Percentiles rank a stretch among this genome's conserved stretches.
Evolutionary conservation across 2,329 filamentous ascomycete species (phyloP).

Genomic region (Lachnum nothofagi): DNA sequence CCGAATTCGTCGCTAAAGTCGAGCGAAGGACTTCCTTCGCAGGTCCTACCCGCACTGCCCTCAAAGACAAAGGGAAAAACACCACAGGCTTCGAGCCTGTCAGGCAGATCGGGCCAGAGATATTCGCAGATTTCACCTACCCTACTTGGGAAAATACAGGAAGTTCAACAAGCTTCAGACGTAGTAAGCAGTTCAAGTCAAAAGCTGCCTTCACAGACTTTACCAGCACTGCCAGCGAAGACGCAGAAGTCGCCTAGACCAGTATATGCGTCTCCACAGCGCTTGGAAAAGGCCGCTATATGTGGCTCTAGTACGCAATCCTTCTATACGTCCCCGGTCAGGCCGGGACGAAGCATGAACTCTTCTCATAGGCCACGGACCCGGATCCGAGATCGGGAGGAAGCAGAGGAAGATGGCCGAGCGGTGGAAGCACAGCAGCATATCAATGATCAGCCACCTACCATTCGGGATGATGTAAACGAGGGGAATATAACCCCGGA

Average conservation of each 20-base stretch:
- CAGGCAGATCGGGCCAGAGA: not conserved
- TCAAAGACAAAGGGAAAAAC: too few relatives aligned
- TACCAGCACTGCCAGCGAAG: not conserved
- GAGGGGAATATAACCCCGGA: too few relatives aligned
- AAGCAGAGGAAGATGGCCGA: not conserved
- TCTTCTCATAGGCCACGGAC: not conserved
- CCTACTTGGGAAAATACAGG: too few relatives aligned
- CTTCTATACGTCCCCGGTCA: constrained; percentile 19
- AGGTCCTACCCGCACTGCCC: not conserved
- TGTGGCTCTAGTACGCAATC: constrained; percentile 22
- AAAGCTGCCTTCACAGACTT: not conserved
- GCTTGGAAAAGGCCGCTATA: not conserved
- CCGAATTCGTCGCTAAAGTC: not conserved
- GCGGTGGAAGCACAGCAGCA: not conserved
- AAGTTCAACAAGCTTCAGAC: too few relatives aligned
- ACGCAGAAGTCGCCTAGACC: not conserved
- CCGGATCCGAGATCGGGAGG: not conserved
- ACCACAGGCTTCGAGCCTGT: not conserved
- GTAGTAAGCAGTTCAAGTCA: too few relatives aligned
- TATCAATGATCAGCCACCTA: too few relatives aligned
- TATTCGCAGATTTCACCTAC: too few relatives aligned
- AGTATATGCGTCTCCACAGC: not conserved
- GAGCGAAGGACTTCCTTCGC: not conserved
- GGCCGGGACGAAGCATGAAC: constrained; percentile 1
- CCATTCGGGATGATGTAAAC: too few relatives aligned